A percentile compares a stretch with the other conserved stretches of the same genome.
These are phyloP conservation scores for Marasmius oreades DNA, from an alignment of 1,284 basidiomycete genomes.

Conservation along the genomic window DNA sequence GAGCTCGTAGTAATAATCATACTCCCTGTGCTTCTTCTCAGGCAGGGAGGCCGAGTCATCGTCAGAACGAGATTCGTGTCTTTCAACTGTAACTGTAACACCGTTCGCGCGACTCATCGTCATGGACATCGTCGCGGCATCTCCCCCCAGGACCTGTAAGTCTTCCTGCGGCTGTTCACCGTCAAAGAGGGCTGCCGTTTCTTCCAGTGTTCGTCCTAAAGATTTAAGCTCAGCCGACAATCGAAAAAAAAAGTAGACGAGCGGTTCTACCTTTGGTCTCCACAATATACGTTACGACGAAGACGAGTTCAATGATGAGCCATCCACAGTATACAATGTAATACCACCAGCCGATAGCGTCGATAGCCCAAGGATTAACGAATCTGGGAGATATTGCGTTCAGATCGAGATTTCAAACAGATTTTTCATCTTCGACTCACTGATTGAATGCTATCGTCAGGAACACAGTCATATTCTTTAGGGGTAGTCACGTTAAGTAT, in stretches of 20 bases:
- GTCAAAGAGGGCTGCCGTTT: constrained; percentile 64
- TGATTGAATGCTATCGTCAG: constrained; percentile 65
- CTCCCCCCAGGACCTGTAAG: constrained; percentile 43
- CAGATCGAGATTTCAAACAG: constrained; percentile 39
- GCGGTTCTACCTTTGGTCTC: constrained; percentile 53
- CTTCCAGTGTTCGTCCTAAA: constrained; percentile 59
- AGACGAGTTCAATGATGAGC: constrained; percentile 55
- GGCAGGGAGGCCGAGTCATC: background rate
- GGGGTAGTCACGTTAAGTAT: constrained; percentile 4
- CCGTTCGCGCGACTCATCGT: constrained; percentile 7
- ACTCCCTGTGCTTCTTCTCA: background rate
- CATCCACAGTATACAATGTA: constrained; percentile 59
- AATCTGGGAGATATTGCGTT: constrained; percentile 33
- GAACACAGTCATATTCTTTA: constrained; percentile 54
- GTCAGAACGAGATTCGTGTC: background rate
- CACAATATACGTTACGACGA: constrained; percentile 52
- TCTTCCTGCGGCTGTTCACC: constrained; percentile 46
- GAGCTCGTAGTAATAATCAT: background rate
- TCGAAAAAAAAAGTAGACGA: background rate
- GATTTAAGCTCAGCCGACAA: background rate
- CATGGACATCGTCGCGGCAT: constrained; percentile 45
- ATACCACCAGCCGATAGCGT: constrained; percentile 67
- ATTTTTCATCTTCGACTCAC: constrained; percentile 39
- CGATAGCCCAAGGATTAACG: constrained; percentile 53
- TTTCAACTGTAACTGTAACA: background rate